phyloP scores from a whole-genome alignment of 2,329 filamentous ascomycete genomes.

The Arthroderma sp. region DNA sequence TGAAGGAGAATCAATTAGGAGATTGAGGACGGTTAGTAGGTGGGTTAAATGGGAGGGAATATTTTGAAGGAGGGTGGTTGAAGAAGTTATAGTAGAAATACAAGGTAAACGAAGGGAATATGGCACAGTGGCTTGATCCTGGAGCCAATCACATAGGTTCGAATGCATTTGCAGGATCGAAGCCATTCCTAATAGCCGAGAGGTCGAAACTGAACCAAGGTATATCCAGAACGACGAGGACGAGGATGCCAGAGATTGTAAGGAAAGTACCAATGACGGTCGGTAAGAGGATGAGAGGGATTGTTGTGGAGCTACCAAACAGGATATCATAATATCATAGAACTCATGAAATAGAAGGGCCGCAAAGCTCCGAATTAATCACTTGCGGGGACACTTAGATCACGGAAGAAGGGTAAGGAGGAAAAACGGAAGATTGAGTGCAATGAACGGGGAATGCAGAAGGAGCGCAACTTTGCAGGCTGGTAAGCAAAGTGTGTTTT shows the following conservation, averaged over 20 bases:
- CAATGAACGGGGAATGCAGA: not conserved
- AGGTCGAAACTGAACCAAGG: not conserved
- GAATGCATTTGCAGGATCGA: not conserved
- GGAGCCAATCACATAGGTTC: not conserved
- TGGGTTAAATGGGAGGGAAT: not conserved
- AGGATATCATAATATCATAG: slow-evolving; percentile 16
- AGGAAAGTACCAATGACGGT: not conserved
- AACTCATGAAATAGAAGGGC: slow-evolving; percentile 10
- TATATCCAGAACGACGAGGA: slow-evolving; percentile 1
- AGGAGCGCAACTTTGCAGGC: not conserved
- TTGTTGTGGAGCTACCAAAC: slow-evolving; percentile 7
- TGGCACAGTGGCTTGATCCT: not conserved
- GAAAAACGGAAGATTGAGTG: not conserved
- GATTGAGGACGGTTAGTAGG: slow-evolving; percentile 3
- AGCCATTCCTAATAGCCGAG: not conserved
- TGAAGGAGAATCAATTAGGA: not conserved
- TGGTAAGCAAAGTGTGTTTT: not conserved
- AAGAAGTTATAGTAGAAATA: not conserved
- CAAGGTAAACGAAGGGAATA: not conserved
- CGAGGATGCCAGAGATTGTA: slow-evolving; percentile 10
- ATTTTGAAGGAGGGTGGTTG: not conserved
- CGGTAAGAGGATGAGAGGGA: not conserved
- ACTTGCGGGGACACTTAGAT: not conserved
- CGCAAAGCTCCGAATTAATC: slow-evolving; percentile 3
- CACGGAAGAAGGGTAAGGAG: not conserved